Percentiles rank a stretch among this genome's conserved stretches.
phyloP scores from a whole-genome alignment of 352 stramenopile species.

The Phytophthora agathidicida region DNA sequence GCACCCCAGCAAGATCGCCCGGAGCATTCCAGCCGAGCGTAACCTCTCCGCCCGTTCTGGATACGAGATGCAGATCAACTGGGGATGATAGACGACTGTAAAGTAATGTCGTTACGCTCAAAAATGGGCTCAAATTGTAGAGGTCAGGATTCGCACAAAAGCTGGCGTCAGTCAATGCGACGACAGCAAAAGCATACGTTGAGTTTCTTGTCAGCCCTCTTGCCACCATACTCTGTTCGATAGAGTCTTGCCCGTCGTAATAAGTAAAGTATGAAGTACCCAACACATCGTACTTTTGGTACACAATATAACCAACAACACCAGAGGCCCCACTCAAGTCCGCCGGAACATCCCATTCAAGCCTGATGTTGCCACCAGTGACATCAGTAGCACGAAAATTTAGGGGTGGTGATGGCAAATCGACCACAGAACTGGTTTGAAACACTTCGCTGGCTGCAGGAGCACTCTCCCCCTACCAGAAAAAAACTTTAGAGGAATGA shows the following conservation, averaged over 20 bases:
- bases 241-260: conserved; percentile 61
- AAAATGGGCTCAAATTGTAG: conserved; percentile 28
- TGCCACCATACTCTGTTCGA: conserved; percentile 17
- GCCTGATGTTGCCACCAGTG: conserved; percentile 59
- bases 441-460: conserved; percentile 23
- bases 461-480: conserved; percentile 40
- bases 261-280: conserved; percentile 53
- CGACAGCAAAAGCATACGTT: conserved; percentile 51
- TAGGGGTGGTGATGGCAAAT: conserved; percentile 47
- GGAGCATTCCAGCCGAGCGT: conserved; percentile 52
- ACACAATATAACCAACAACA: conserved; percentile 61
- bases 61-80: conserved; percentile 18
- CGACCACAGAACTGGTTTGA: conserved; percentile 30
- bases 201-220: conserved; percentile 37
- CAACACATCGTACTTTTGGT: conserved; percentile 34
- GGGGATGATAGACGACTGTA: conserved; percentile 41
- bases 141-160: conserved; percentile 45
- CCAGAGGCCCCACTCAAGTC: conserved; percentile 53
- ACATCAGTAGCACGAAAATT: conserved; percentile 40
- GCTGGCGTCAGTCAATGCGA: conserved; percentile 53
- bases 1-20: conserved; percentile 55
- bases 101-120: conserved; percentile 39
- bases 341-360: conserved; percentile 54
- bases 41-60: conserved; percentile 47
- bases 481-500: background rate